Conservation (phyloP, 805 yeast genomes). For the Metschnikowia continentalis region DNA sequence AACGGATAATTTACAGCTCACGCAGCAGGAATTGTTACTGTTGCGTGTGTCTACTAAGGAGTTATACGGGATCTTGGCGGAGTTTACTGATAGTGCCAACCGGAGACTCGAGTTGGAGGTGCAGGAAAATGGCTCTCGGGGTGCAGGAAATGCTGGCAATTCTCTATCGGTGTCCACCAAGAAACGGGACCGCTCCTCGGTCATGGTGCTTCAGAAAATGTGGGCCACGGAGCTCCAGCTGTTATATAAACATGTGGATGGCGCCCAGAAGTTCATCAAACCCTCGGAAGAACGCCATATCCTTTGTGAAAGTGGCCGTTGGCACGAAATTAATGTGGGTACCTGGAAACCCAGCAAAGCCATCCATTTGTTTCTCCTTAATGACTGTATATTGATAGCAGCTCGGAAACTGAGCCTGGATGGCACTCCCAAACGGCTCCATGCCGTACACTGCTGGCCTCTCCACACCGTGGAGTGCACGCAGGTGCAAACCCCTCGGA, state of each 20-base stretch:
- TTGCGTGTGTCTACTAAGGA: conserved; percentile 59
- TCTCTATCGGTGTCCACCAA: conserved; percentile 16
- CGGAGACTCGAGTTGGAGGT: conserved; percentile 41
- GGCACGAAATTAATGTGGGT: conserved; percentile 83
- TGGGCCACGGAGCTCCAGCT: conserved; percentile 74
- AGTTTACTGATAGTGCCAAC: conserved; percentile 60
- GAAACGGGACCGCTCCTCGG: conserved; percentile 60
- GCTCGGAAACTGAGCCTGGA: conserved; percentile 43
- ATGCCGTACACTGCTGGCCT: conserved; percentile 79
- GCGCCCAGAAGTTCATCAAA: conserved; percentile 78
- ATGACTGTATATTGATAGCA: conserved; percentile 75
- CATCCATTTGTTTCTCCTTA: conserved; percentile 70
- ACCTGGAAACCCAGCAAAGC: conserved; percentile 78
- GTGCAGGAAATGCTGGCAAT: neutral
- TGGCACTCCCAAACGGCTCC: conserved; percentile 37
- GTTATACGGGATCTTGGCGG: conserved; percentile 52
- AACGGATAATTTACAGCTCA: conserved; percentile 55
- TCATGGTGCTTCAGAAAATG: conserved; percentile 68
- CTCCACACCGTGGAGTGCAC: conserved; percentile 53
- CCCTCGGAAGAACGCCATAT: conserved; percentile 78
- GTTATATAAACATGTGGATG: conserved; percentile 79
- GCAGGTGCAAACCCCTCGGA: conserved; percentile 31
- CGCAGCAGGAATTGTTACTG: conserved; percentile 59
- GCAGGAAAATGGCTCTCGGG: conserved; percentile 3
- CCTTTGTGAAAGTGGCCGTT: conserved; percentile 70